phyloP scores from a whole-genome alignment of 441 rosid genomes.

The Pelargonium citronellum region DNA sequence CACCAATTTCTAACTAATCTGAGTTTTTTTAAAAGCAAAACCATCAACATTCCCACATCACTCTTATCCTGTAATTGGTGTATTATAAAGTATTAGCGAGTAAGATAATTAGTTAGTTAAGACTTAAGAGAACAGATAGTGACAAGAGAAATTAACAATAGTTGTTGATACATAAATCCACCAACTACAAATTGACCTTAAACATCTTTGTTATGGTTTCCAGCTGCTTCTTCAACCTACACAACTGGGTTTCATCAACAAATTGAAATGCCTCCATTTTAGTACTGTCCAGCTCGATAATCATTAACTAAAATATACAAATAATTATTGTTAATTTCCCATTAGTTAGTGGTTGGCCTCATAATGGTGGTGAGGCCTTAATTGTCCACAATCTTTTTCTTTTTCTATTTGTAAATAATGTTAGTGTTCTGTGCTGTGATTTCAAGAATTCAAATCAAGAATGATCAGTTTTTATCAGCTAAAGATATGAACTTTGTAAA shows the following conservation, averaged over 20 bases:
- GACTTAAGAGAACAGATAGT: no score
- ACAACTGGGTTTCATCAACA: no score
- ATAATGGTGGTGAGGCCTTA: no score
- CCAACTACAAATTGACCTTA: conserved; percentile 12
- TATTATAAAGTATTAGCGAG: no score
- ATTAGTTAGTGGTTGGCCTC: not conserved
- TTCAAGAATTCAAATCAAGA: not conserved
- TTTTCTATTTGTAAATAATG: no score
- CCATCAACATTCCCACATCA: conserved; percentile 10
- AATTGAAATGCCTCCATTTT: no score
- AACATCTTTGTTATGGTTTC: not conserved
- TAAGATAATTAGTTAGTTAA: no score
- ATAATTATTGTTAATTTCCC: no score
- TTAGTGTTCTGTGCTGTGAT: not conserved
- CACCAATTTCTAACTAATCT: conserved; percentile 19
- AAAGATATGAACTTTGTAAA: not conserved
- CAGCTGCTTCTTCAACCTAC: not conserved
- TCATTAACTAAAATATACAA: no score
- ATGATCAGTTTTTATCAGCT: not conserved
- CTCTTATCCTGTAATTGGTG: conserved; percentile 1
- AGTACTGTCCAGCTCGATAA: no score
- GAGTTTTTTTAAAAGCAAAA: conserved; percentile 6
- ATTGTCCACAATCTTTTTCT: no score
- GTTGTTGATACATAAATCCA: conserved; percentile 13
- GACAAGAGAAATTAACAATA: no score